Conservation (phyloP, 768 basidiomycete genomes). For the Russula sp. region DNA sequence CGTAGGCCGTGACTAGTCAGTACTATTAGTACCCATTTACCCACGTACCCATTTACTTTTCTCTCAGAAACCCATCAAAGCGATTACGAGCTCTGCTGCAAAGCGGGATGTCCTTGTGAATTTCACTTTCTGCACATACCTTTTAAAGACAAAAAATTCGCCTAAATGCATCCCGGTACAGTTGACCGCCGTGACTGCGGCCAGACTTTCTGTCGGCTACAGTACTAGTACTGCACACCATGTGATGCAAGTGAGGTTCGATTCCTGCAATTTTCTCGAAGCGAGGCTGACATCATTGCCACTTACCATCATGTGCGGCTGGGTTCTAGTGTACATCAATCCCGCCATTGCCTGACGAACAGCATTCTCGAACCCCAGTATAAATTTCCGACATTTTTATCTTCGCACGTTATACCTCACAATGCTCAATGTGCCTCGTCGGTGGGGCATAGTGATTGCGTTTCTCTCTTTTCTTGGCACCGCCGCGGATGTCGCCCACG, state of each 20-base stretch:
- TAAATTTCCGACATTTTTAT: background rate
- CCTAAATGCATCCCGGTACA: too few species aligned
- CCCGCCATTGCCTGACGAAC: background rate
- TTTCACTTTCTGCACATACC: background rate
- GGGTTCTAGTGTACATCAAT: background rate
- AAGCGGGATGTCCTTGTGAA: too few species aligned
- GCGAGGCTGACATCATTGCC: too few species aligned
- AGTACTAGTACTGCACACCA: too few species aligned
- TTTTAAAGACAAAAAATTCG: too few species aligned
- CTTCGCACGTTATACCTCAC: too few species aligned
- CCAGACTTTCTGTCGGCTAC: background rate
- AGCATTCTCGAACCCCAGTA: background rate
- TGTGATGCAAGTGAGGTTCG: background rate
- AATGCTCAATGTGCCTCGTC: background rate
- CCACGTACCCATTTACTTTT: too few species aligned
- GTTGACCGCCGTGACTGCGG: background rate
- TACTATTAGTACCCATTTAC: too few species aligned
- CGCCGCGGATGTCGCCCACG: constrained; percentile 17
- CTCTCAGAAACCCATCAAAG: too few species aligned
- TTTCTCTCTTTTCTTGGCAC: background rate
- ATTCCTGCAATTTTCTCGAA: too few species aligned
- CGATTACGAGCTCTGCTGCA: too few species aligned
- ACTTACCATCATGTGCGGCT: background rate
- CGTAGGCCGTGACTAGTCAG: too few species aligned
- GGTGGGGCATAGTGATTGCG: background rate